Evolutionary conservation across 305 asterid genomes (phyloP), one percentile per base, ranked within the genome.

Genomic region (Fraxinus sp.): DNA sequence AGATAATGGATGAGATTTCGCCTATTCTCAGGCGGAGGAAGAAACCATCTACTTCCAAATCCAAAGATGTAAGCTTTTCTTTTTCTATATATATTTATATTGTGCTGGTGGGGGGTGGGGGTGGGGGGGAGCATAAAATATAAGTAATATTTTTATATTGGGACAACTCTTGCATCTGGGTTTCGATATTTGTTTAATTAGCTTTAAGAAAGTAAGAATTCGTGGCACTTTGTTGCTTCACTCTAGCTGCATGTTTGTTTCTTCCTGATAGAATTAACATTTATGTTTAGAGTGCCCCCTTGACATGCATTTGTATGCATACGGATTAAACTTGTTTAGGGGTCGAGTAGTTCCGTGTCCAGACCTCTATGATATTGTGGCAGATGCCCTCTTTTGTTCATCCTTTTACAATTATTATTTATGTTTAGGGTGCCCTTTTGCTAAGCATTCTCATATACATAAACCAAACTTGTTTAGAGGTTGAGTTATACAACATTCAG

Each of bases 1-100:
- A 90, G 90, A 85, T 92, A 75, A 86, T 89, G 75, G 96, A 95
- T 82, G 95, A 92, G 91, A 78, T 93, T 90, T 89, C 95, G 9
- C 87, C 92, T 7, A 79, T 90, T 75, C 3, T 85, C 80, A 75
- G 90, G 43, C 87, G 90, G 83, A 89, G 79, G 88, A 91, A 75
- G 87, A 92, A 85, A 78, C 80, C 88, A 20, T 36, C 91, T 77
- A 79, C 83, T 81, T 79, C 90, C 10, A 89, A 89, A 83, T 73
- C 90, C 8, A 89, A 84, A 49, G 81, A 81, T 79, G 98, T 94
- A 79, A 86, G 86, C 57, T 77, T 13, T 9, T 37, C 1, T 22
- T n/a, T 18, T 0, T 9, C 2, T 33, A 28, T 30, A 30, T 30
- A 30, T n/a, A n/a, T n/a, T n/a, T 30, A 30, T 30, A 30, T 1